phyloP scores from a whole-genome alignment of 306 rosid species.

The Astragalus glycyphyllos region DNA sequence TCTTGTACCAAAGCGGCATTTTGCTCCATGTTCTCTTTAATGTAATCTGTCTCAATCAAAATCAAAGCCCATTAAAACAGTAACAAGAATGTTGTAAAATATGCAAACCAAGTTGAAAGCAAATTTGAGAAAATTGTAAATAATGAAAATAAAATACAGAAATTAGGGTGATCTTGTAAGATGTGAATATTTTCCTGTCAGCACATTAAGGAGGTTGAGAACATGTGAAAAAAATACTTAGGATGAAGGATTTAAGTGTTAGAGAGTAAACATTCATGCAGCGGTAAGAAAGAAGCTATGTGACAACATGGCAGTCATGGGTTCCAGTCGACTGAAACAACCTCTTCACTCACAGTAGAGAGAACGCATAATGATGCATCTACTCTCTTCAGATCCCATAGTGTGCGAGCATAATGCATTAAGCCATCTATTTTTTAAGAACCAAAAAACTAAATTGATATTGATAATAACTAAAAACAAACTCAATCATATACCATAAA shows the following conservation, averaged over 20 bases:
- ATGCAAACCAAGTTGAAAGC: constrained; percentile 33
- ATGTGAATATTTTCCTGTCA: neutral
- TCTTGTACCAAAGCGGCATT: constrained; percentile 95
- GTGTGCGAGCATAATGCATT: neutral
- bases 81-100: constrained; percentile 27
- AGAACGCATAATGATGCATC: neutral
- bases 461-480: too few species aligned
- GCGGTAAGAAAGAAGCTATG: constrained; percentile 1
- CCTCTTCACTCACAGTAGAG: constrained; percentile 2
- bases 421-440: too few species aligned
- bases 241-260: constrained; percentile 2
- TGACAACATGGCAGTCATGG: neutral
- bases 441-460: too few species aligned
- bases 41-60: constrained; percentile 71
- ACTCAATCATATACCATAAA: too few species aligned
- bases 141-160: constrained; percentile 4
- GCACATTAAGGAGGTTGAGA: constrained; percentile 2
- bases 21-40: constrained; percentile 86
- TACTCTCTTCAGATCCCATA: constrained; percentile 1
- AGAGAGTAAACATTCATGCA: constrained; percentile 13
- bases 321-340: constrained; percentile 7
- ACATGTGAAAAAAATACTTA: constrained; percentile 4
- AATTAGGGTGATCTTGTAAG: constrained; percentile 11
- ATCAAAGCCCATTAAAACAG: constrained; percentile 33
- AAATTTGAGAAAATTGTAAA: constrained; percentile 1